phyloP scores from a whole-genome alignment of 768 basidiomycete genomes.

The Leccinum broughii region DNA sequence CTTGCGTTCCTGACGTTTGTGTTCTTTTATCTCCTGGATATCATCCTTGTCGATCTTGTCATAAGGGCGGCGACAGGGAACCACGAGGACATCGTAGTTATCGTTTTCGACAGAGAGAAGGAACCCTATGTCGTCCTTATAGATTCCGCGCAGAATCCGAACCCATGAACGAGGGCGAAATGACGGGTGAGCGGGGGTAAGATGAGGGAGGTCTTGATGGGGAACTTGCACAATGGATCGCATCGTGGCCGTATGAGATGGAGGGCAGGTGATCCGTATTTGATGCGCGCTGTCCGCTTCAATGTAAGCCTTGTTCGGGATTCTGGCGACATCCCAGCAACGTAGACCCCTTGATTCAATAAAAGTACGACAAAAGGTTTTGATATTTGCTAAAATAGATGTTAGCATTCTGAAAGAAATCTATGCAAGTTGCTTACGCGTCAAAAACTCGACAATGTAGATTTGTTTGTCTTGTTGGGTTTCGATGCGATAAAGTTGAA shows the following conservation, averaged over 20 bases:
- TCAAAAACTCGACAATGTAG: background rate
- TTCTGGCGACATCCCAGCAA: background rate
- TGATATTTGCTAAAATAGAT: background rate
- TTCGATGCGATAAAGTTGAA: background rate
- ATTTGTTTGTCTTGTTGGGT: background rate
- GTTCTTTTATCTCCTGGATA: background rate
- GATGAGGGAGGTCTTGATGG: background rate
- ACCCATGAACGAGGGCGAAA: background rate
- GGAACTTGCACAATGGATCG: background rate
- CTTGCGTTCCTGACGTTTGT: background rate
- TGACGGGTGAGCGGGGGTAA: background rate
- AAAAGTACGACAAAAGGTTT: background rate
- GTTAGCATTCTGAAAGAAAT: background rate
- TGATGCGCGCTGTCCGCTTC: background rate
- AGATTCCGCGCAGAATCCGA: background rate
- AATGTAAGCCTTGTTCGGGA: background rate
- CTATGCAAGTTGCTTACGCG: background rate
- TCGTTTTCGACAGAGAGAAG: background rate
- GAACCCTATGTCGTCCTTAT: background rate
- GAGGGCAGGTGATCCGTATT: background rate
- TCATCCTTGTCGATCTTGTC: background rate
- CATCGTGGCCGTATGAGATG: background rate
- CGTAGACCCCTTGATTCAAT: background rate
- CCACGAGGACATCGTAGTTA: background rate
- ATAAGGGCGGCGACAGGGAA: background rate